These are phyloP conservation scores for Fusarium fujikuroi DNA, from an alignment of 2,329 filamentous ascomycete genomes.

Conservation along the genomic window DNA sequence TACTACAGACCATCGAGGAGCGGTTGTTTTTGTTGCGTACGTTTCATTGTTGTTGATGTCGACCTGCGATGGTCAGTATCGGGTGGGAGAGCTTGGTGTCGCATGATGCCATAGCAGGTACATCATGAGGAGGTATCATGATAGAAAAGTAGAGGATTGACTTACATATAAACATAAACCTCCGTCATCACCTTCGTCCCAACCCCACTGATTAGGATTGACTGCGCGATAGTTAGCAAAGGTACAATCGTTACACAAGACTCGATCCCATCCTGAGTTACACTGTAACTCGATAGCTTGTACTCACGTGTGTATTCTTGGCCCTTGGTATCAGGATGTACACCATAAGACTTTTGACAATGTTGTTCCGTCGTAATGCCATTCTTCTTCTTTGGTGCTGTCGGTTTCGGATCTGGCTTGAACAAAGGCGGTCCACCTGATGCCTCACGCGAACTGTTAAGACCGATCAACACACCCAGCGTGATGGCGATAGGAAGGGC, in stretches of 20 bases:
- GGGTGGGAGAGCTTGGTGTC: neutral
- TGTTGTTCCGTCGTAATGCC: constrained; percentile 32
- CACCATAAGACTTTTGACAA: constrained; percentile 50
- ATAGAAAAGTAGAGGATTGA: constrained; percentile 24
- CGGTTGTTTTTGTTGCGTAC: constrained; percentile 57
- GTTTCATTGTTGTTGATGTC: constrained; percentile 61
- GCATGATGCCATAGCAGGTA: neutral
- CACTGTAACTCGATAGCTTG: neutral
- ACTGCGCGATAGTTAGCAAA: constrained; percentile 52
- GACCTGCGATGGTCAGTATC: constrained; percentile 49
- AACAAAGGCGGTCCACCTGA: constrained; percentile 59
- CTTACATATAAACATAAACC: constrained; percentile 64
- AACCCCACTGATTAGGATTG: constrained; percentile 67
- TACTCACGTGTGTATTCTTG: constrained; percentile 60
- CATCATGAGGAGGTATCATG: neutral
- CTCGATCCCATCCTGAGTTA: neutral
- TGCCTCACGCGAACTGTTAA: constrained; percentile 57
- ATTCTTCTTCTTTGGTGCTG: constrained; percentile 40
- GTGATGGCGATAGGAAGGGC: constrained; percentile 62
- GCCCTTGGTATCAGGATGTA: constrained; percentile 56
- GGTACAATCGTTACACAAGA: constrained; percentile 3
- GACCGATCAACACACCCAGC: constrained; percentile 60
- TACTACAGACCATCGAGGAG: constrained; percentile 62
- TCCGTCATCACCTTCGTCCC: constrained; percentile 51
- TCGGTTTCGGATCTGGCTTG: constrained; percentile 36